These are phyloP conservation scores for Thalassiosira oceanica DNA, from an alignment of 352 stramenopile genomes.

Conservation along the genomic window DNA sequence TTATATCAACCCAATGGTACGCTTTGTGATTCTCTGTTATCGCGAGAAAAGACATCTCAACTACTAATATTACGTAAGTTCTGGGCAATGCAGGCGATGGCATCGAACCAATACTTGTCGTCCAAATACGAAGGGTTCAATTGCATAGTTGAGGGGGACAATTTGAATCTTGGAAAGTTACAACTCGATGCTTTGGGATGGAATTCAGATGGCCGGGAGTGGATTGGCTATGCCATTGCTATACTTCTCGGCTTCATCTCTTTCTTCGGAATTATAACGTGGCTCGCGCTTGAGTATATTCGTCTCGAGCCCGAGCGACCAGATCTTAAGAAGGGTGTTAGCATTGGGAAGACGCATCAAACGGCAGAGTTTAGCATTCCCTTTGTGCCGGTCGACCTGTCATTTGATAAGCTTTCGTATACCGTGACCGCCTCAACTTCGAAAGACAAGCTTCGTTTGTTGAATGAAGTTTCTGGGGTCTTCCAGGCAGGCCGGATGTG, in stretches of 20 bases:
- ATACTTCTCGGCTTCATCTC: conserved; percentile 49
- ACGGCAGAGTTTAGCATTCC: conserved; percentile 33
- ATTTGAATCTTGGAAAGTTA: conserved; percentile 11
- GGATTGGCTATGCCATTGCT: conserved; percentile 42
- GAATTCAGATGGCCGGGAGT: conserved; percentile 12
- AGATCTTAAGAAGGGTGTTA: conserved; percentile 38
- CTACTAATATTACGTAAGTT: too few relatives aligned
- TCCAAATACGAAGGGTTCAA: conserved; percentile 30
- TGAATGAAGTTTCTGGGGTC: conserved; percentile 37
- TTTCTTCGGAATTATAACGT: conserved; percentile 41
- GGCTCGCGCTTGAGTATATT: conserved; percentile 45
- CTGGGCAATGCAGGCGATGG: conserved; percentile 40
- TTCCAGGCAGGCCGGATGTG: conserved; percentile 35
- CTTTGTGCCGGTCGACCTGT: conserved; percentile 41
- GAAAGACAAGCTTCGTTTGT: conserved; percentile 31
- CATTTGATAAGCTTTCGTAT: conserved; percentile 38
- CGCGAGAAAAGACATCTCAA: too few relatives aligned
- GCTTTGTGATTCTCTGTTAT: not conserved
- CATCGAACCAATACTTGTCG: conserved; percentile 43
- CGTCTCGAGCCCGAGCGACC: conserved; percentile 51
- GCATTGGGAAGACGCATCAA: conserved; percentile 27
- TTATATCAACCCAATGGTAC: conserved; percentile 48
- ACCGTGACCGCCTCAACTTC: conserved; percentile 36
- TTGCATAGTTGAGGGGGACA: conserved; percentile 8
- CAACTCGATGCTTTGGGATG: conserved; percentile 26